Evolutionary conservation across 1,139 yeast genomes (phyloP), one percentile per base, ranked within the genome.

Genomic region (Yamadazyma spencermartinsiae): DNA sequence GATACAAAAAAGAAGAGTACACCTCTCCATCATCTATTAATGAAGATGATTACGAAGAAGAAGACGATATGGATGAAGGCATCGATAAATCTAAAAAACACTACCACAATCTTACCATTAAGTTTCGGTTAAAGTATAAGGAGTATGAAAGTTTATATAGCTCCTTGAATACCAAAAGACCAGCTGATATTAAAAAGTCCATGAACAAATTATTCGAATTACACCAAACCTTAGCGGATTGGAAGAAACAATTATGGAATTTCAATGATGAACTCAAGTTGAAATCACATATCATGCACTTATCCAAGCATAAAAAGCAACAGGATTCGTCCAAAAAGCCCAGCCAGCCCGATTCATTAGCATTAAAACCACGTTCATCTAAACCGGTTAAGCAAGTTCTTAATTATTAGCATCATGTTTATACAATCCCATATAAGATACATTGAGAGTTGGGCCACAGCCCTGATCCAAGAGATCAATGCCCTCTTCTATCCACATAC

Each of bases 131-230:
- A 37, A 63, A 62, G 49, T 72, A 72, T 50, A 55, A 58, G 35
- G 75, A 71, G 45, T 72, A 72, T 49, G 65, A 63, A 36, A 37
- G 45, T 6, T 51, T 71, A 25, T 69, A 72, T 51, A 49, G 47
- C 19, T 35, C 43, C 15, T 46, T 66, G 34, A 40, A 47, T 29
- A 37, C 38, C 2, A 41, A 51, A 4, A 43, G 38, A 31, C 38
- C 48, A 17, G 47, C 34, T 12, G 45, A 47, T 14, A 46, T 51
- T 21, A 58, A 58, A 38, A 53, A 51, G 40, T 48, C 56, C 27
- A 44, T 68, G 25, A 50, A 52, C 34, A 58, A 54, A 45, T 50
- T 68, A 38, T 63, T 59, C 36, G 70, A 67, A 42, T 50, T 66
- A 38, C 74, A 68, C 48, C 63, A 61, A 37, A 51, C 53, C 21